phyloP scores from a whole-genome alignment of 441 rosid species.

The Jatropha podagrica region DNA sequence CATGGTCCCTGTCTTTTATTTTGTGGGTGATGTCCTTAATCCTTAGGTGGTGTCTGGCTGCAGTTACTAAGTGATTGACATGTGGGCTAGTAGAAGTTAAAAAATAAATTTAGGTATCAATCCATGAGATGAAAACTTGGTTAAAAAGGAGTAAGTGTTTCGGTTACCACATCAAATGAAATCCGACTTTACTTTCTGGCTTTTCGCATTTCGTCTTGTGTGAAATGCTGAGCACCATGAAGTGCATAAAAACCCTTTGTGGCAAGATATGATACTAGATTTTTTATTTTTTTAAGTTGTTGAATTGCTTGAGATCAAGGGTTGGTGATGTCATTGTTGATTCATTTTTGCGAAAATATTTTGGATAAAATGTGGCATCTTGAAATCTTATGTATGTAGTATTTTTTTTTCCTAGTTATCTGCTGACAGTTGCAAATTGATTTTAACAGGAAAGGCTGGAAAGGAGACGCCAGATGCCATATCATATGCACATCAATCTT shows the following conservation, averaged over 20 bases:
- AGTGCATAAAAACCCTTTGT: background rate
- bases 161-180: background rate
- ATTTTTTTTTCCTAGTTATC: background rate
- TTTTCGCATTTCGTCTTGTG: background rate
- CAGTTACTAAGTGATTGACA: background rate
- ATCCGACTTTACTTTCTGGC: background rate
- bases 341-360: background rate
- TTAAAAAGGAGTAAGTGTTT: background rate
- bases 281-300: background rate
- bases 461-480: slow-evolving; percentile 80
- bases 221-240: background rate
- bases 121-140: background rate
- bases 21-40: background rate
- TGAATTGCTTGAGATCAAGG: background rate
- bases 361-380: background rate
- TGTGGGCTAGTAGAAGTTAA: background rate
- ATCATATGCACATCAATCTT: slow-evolving; percentile 89
- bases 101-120: background rate
- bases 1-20: background rate
- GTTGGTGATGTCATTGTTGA: background rate
- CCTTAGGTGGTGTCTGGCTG: background rate
- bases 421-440: slow-evolving; percentile 7
- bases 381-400: background rate
- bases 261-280: background rate
- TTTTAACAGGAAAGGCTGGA: slow-evolving; percentile 64